Base-by-base conservation (phyloP, 1,284 basidiomycete species). In the Xerocomus nothofagi region DNA sequence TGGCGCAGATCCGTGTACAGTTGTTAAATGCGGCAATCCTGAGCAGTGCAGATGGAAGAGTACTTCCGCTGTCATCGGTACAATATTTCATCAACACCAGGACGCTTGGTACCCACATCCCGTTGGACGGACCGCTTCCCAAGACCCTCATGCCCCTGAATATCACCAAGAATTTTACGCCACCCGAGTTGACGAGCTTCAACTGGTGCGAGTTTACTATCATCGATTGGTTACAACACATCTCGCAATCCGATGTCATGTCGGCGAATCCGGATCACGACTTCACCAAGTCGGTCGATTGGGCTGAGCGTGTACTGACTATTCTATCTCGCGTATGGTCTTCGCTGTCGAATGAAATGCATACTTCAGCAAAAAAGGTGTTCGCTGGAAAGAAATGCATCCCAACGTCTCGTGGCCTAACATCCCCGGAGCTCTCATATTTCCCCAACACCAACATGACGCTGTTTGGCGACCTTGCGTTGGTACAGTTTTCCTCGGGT, bases 401-500 rank as follows among this genome's bases (percentile, higher is more conserved):
- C 88, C 62, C 56, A n/a, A 56, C 52, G 4, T 34, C 39, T 17
- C 24, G 73, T 15, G 94, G 94, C 7, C 79, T 96, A 74, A 86
- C 82, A 59, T 61, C 69, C 47, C 91, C 96, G 0, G 71, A 73
- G 7, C 82, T 94, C 51, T 78, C 93, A 6, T 99, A 99, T 71
- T 95, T 98, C 66, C 75, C 88, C 20, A 92, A 84, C 57, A 92
- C 90, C 31, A 65, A 62, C 32, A 34, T 65, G 49, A 82, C 91
- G 54, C 76, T 98, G 10, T 98, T 99, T 67, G 79, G 84, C 12
- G 95, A 99, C 68, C 74, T 98, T 20, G 86, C 93, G 1, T 81
- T 95, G 24, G 84, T 96, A 3, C 80, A 77, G 1, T 73, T 98
- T 40, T 82, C 92, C 0, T 89, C 86, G 11, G 82, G 80, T 1